These are phyloP conservation scores for Limnanthes douglasii DNA, from an alignment of 345 rosid genomes.

Conservation along the genomic window DNA sequence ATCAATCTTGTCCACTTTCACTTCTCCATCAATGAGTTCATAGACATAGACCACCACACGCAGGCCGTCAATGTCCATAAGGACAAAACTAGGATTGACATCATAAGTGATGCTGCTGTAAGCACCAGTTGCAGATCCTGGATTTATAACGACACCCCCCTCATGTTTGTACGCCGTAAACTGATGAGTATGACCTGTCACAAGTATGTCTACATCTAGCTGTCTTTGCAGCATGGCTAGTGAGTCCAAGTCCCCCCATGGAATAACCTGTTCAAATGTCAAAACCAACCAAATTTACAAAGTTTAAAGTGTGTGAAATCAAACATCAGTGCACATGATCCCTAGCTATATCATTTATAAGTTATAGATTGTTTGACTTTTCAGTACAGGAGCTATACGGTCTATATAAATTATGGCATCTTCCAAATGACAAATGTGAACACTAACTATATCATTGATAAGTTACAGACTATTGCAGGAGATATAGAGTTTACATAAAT, in stretches of 20 bases:
- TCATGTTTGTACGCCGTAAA: conserved; percentile 96
- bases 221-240: conserved; percentile 94
- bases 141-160: conserved; percentile 91
- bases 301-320: no score
- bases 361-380: no score
- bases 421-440: no score
- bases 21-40: conserved; percentile 90
- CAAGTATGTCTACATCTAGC: conserved; percentile 86
- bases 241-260: conserved; percentile 96
- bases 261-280: conserved; percentile 84
- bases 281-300: no score
- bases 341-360: no score
- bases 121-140: conserved; percentile 95
- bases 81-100: conserved; percentile 87
- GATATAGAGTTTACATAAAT: no score
- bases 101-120: conserved; percentile 78
- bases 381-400: no score
- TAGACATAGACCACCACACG: conserved; percentile 92
- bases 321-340: no score
- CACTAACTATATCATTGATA: no score
- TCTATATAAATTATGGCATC: no score
- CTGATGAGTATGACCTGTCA: conserved; percentile 95
- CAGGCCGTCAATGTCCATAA: conserved; percentile 90
- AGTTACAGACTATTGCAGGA: no score
- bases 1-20: conserved; percentile 92